These are phyloP conservation scores for Capsella bursapastoris DNA, from an alignment of 345 rosid genomes.

Conservation along the genomic window DNA sequence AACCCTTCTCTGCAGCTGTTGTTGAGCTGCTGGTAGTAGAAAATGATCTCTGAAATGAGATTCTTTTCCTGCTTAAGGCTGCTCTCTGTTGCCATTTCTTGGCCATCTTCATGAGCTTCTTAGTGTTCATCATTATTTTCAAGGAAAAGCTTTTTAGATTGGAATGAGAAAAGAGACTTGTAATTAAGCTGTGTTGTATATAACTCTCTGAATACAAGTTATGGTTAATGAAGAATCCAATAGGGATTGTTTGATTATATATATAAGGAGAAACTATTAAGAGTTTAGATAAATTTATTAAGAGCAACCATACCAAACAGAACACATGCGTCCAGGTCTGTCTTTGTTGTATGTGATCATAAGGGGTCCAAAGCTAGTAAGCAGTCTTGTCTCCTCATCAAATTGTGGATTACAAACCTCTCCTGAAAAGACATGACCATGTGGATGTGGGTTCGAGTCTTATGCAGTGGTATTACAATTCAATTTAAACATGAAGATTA, in stretches of 20 bases:
- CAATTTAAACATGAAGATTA: conserved; percentile 7
- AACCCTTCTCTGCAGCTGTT: conserved; percentile 28
- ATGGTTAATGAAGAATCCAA: conserved; percentile 8
- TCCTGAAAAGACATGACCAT: conserved; percentile 19
- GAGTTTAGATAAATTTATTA: not conserved
- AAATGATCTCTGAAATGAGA: not conserved
- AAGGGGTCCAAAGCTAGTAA: conserved; percentile 9
- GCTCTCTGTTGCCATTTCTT: conserved; percentile 36
- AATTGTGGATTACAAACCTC: conserved; percentile 9
- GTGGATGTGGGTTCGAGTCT: conserved; percentile 16
- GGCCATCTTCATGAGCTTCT: conserved; percentile 29
- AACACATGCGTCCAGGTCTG: conserved; percentile 17
- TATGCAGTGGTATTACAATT: not conserved
- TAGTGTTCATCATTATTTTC: conserved; percentile 16
- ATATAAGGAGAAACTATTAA: not conserved
- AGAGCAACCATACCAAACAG: not conserved
- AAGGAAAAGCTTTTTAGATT: not conserved
- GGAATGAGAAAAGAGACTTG: not conserved
- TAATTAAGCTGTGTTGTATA: not conserved
- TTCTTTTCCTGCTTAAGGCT: conserved; percentile 10
- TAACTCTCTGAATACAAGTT: not conserved
- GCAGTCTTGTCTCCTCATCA: not conserved
- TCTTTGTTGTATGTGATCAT: conserved; percentile 17
- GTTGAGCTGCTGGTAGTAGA: not conserved
- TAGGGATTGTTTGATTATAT: conserved; percentile 3